phyloP scores from a whole-genome alignment of 2,329 filamentous ascomycete genomes.

The Capronia coronata region DNA sequence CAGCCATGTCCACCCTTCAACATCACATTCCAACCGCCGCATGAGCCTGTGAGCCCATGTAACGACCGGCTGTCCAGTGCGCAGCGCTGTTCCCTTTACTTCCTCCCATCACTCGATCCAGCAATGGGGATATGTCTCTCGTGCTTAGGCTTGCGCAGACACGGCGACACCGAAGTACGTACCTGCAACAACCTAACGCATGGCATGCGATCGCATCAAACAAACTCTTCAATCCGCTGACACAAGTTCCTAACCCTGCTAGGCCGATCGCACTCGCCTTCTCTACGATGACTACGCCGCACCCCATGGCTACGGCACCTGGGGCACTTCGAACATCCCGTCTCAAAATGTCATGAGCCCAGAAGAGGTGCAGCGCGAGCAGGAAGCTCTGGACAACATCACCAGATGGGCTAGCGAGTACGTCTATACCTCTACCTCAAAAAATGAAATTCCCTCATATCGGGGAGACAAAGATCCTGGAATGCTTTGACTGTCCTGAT shows the following conservation, averaged over 20 bases:
- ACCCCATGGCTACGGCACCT: slow-evolving; percentile 25
- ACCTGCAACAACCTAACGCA: too few species aligned
- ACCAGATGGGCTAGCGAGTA: slow-evolving; percentile 28
- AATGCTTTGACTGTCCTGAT: too few species aligned
- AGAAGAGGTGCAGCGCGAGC: slow-evolving; percentile 27
- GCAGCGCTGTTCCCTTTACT: not conserved
- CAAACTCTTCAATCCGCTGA: too few species aligned
- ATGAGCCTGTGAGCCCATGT: not conserved
- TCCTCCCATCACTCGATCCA: slow-evolving; percentile 1
- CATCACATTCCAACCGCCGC: not conserved
- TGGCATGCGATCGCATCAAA: too few species aligned
- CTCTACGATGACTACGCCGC: slow-evolving; percentile 25
- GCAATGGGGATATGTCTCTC: slow-evolving; percentile 28
- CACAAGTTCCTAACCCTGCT: not conserved
- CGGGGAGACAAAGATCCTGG: too few species aligned
- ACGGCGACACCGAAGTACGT: slow-evolving; percentile 22
- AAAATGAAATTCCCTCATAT: too few species aligned
- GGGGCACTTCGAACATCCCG: slow-evolving; percentile 17
- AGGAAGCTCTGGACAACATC: slow-evolving; percentile 28
- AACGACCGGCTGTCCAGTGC: not conserved
- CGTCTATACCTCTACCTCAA: not conserved
- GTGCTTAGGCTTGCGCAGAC: slow-evolving; percentile 24
- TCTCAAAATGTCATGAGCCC: slow-evolving; percentile 23
- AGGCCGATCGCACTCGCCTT: slow-evolving; percentile 27
- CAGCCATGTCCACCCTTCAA: not conserved